Percentiles rank a stretch among this genome's conserved stretches.
These are phyloP conservation scores for Basidioascus undulatus DNA, from an alignment of 768 basidiomycete genomes.

Conservation along the genomic window DNA sequence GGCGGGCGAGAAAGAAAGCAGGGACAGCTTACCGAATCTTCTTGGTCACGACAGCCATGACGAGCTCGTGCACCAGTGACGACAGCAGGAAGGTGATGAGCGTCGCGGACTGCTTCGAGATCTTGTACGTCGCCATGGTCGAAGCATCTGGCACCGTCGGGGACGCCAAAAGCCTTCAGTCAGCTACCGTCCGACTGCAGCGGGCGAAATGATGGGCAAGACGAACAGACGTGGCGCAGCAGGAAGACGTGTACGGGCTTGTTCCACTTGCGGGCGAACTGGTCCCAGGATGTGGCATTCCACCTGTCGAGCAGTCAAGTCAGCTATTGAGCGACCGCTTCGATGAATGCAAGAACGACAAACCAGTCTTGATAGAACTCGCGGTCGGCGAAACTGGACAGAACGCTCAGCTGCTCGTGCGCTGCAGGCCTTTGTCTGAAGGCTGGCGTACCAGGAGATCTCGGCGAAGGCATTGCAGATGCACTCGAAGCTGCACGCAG, in stretches of 20 bases:
- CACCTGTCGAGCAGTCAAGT: constrained; percentile 31
- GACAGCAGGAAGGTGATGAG: constrained; percentile 78
- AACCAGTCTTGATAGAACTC: constrained; percentile 92
- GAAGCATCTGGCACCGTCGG: no score
- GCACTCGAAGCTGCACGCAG: constrained; percentile 36
- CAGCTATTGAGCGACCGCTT: background rate
- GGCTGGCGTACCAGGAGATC: constrained; percentile 45
- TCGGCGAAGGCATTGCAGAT: constrained; percentile 94
- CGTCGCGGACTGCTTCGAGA: constrained; percentile 62
- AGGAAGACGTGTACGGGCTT: constrained; percentile 86
- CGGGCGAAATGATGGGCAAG: no score
- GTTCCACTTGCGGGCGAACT: constrained; percentile 97
- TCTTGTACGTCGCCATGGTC: constrained; percentile 46
- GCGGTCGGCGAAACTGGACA: constrained; percentile 67
- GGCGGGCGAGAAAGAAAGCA: background rate
- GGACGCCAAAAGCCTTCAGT: no score
- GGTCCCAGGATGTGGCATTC: constrained; percentile 93
- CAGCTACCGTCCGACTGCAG: no score
- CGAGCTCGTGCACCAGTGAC: constrained; percentile 68
- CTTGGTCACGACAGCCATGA: constrained; percentile 68
- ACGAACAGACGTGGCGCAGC: constrained; percentile 83
- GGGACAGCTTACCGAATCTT: constrained; percentile 26
- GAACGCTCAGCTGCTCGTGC: no score
- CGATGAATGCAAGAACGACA: background rate
- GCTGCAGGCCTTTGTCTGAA: no score